Percentiles rank a stretch among this genome's conserved stretches.
Evolutionary conservation across 129 eudicot species (phyloP).

Genomic region (Lactuca saligna): DNA sequence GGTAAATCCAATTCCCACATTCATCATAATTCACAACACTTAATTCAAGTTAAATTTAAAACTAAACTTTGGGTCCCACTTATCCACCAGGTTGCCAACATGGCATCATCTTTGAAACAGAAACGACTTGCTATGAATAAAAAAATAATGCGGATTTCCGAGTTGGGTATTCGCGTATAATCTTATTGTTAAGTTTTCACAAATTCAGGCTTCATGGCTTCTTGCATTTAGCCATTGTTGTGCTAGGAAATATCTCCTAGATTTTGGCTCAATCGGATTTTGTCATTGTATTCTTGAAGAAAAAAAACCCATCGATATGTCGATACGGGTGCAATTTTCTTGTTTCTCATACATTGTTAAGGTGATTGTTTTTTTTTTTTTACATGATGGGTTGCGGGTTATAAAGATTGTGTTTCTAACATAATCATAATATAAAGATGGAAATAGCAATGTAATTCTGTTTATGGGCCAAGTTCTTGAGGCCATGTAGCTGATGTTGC

Average conservation of each 20-base stretch:
- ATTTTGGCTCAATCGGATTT: neutral
- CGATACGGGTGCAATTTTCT: neutral
- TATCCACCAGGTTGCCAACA: constrained; percentile 71
- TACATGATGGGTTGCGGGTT: neutral
- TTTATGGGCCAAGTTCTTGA: too few species aligned
- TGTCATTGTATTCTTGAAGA: neutral
- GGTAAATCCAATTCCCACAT: constrained; percentile 36
- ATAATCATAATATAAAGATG: neutral
- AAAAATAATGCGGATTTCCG: constrained; percentile 65
- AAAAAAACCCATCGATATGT: neutral
- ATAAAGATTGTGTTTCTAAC: neutral
- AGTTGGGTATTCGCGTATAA: constrained; percentile 61
- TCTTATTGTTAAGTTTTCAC: constrained; percentile 11
- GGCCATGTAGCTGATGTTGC: too few species aligned
- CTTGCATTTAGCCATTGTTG: constrained; percentile 4
- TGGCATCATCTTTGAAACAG: constrained; percentile 63
- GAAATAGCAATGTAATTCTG: neutral
- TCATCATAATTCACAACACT: neutral
- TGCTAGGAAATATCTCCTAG: neutral
- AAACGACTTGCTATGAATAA: constrained; percentile 56
- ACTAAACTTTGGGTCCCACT: constrained; percentile 15
- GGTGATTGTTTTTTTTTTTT: neutral
- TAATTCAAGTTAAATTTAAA: too few species aligned
- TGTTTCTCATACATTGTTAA: too few species aligned
- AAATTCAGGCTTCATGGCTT: neutral